Conservation (phyloP, 352 stramenopile species). For the Phytophthora gonapodyides region DNA sequence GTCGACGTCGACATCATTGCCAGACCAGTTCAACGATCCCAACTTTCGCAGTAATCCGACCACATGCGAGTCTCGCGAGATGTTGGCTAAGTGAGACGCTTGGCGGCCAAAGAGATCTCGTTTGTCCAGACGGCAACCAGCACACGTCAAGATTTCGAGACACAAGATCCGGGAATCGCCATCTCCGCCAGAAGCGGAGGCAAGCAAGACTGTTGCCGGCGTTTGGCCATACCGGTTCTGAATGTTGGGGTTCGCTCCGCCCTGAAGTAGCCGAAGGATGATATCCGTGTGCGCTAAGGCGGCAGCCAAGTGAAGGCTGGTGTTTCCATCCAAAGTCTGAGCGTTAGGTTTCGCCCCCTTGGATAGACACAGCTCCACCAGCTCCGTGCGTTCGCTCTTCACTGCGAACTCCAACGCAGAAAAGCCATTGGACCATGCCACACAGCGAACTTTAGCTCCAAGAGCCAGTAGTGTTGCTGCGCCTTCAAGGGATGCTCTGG, state of each 20-base stretch:
- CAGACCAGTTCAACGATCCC: constrained; percentile 24
- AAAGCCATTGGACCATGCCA: constrained; percentile 81
- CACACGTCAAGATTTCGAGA: constrained; percentile 55
- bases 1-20: constrained; percentile 42
- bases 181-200: constrained; percentile 22
- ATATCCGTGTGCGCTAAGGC: constrained; percentile 47
- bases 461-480: constrained; percentile 70
- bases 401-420: constrained; percentile 72
- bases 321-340: constrained; percentile 64
- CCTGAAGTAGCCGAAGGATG: constrained; percentile 57
- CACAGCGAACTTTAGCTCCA: constrained; percentile 59
- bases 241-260: constrained; percentile 58
- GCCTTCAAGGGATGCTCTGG: constrained; percentile 63
- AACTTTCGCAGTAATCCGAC: constrained; percentile 40
- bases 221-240: constrained; percentile 79
- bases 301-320: constrained; percentile 74
- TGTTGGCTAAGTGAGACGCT: constrained; percentile 55
- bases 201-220: constrained; percentile 57
- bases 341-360: constrained; percentile 72
- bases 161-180: constrained; percentile 43
- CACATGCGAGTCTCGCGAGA: constrained; percentile 43
- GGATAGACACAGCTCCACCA: constrained; percentile 73
- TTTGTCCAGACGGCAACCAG: constrained; percentile 52
- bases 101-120: constrained; percentile 73
- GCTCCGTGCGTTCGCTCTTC: constrained; percentile 35